Percentiles rank a stretch among this genome's conserved stretches.
Evolutionary conservation across 148 eudicot species (phyloP).

Genomic region (Salicornia ramosissima): DNA sequence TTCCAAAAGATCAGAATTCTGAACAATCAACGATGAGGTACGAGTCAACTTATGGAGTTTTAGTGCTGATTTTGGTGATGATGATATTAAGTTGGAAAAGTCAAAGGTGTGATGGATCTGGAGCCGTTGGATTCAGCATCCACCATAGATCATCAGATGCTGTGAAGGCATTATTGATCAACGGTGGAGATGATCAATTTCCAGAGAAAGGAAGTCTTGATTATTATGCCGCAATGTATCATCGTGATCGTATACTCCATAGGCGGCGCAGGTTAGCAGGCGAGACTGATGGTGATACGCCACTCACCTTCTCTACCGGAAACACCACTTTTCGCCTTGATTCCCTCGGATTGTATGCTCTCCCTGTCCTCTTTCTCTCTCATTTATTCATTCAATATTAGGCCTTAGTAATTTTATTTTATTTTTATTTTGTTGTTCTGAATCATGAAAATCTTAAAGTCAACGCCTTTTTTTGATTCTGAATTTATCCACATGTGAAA

Average conservation of each 20-base stretch:
- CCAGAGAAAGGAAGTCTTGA: constrained; percentile 59
- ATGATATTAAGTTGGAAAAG: constrained; percentile 18
- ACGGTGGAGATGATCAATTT: constrained; percentile 29
- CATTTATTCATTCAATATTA: not conserved
- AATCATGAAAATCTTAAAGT: not conserved
- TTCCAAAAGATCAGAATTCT: not conserved
- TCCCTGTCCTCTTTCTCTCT: not conserved
- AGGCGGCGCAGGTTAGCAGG: constrained; percentile 56
- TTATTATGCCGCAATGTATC: constrained; percentile 62
- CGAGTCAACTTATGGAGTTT: not conserved
- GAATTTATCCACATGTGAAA: not conserved
- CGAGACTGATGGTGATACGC: constrained; percentile 5
- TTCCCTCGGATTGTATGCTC: constrained; percentile 68
- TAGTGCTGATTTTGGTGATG: constrained; percentile 10
- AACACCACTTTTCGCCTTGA: constrained; percentile 45
- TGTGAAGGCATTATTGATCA: constrained; percentile 46
- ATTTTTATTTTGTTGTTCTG: too few species aligned
- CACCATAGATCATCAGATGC: constrained; percentile 81
- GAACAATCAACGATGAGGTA: not conserved
- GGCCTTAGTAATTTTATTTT: not conserved
- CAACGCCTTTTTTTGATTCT: not conserved
- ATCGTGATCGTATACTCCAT: constrained; percentile 54
- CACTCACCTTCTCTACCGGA: constrained; percentile 49
- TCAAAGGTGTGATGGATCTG: constrained; percentile 35
- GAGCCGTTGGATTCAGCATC: constrained; percentile 53